A percentile compares a stretch with the other conserved stretches of the same genome.
These are phyloP conservation scores for Monosporascus sp. DNA, from an alignment of 2,329 filamentous ascomycete genomes.

Conservation along the genomic window DNA sequence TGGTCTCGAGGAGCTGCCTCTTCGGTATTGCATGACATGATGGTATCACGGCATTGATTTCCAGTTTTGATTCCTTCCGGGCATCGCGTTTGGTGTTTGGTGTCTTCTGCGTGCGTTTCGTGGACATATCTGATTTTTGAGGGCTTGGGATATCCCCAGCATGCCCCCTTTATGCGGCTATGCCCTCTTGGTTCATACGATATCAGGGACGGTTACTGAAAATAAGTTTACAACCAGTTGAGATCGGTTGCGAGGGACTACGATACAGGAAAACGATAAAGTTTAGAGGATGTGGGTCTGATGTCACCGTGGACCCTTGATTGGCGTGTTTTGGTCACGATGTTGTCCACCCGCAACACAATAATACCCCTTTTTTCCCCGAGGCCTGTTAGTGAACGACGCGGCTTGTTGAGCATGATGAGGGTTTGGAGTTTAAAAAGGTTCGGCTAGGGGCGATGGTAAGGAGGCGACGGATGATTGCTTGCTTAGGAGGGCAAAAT, in stretches of 20 bases:
- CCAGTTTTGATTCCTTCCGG: conserved; percentile 19
- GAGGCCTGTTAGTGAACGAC: neutral
- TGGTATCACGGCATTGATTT: conserved; percentile 18
- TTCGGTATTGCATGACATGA: conserved; percentile 21
- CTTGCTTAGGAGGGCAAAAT: too few relatives aligned
- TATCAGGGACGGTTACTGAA: neutral
- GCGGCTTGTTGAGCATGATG: neutral
- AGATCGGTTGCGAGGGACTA: neutral
- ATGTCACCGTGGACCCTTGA: neutral
- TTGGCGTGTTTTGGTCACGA: neutral
- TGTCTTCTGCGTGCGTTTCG: conserved; percentile 18
- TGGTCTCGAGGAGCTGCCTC: conserved; percentile 8
- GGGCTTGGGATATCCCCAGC: neutral
- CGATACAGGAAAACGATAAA: neutral
- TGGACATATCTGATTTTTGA: conserved; percentile 19
- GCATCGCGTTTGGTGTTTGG: conserved; percentile 30
- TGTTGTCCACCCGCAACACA: neutral
- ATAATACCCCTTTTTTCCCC: neutral
- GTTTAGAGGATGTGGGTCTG: neutral
- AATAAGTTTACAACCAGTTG: neutral
- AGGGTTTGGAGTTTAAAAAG: neutral
- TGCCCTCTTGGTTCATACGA: neutral
- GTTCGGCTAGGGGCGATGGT: neutral
- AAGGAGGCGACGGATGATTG: neutral
- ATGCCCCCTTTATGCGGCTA: neutral